Evolutionary conservation across 805 yeast species (phyloP).

Genomic region (Candida hispaniensis): DNA sequence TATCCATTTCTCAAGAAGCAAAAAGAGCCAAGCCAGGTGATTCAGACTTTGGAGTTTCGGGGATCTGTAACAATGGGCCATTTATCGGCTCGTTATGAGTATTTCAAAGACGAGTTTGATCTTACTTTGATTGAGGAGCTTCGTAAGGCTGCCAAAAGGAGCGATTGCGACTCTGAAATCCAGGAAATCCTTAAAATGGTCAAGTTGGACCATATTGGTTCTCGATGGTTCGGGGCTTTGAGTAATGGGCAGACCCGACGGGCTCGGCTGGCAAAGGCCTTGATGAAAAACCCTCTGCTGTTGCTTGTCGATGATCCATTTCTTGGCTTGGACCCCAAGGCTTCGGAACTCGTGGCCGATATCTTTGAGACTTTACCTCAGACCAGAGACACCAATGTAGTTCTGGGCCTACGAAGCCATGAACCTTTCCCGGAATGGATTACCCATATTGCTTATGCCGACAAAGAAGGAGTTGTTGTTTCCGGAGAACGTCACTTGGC

Average conservation of each 20-base stretch:
- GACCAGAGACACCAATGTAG: constrained; percentile 19
- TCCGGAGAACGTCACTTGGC: constrained; percentile 34
- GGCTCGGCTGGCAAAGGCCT: constrained; percentile 70
- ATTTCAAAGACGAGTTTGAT: constrained; percentile 75
- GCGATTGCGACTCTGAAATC: constrained; percentile 32
- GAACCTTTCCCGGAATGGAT: constrained; percentile 76
- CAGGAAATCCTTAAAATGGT: constrained; percentile 38
- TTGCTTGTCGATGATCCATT: constrained; percentile 85
- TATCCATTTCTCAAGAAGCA: constrained; percentile 44
- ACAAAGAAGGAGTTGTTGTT: constrained; percentile 40
- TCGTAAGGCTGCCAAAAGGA: constrained; percentile 41
- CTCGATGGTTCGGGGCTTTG: constrained; percentile 73
- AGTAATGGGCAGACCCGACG: constrained; percentile 93
- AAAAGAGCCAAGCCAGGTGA: constrained; percentile 37
- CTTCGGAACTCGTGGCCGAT: constrained; percentile 47
- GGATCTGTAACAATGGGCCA: constrained; percentile 48
- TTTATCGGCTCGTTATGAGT: constrained; percentile 81
- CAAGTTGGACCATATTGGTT: constrained; percentile 44
- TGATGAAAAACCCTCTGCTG: constrained; percentile 53
- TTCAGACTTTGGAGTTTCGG: constrained; percentile 37
- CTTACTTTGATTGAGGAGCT: constrained; percentile 53
- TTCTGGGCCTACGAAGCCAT: constrained; percentile 67
- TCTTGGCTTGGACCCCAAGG: constrained; percentile 75
- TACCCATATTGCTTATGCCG: constrained; percentile 55
- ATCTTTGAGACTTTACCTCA: constrained; percentile 36